Evolutionary conservation across 257 asterid species (phyloP).

Genomic region (Marsdenia floribunda): DNA sequence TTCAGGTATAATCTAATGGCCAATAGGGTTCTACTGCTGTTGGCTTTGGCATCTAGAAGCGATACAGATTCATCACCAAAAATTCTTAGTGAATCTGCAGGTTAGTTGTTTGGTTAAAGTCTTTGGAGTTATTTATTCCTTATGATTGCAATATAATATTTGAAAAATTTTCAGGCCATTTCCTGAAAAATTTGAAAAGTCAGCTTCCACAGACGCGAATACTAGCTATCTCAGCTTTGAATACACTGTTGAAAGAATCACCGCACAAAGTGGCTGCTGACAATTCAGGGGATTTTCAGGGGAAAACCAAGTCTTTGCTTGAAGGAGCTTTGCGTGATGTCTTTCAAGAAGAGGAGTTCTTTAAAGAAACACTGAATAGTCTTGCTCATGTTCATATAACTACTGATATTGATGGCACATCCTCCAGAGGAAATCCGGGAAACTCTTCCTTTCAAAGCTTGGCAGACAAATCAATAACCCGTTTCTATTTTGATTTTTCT

Average conservation of each 20-base stretch:
- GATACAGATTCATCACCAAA: slow-evolving; percentile 60
- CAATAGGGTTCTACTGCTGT: slow-evolving; percentile 83
- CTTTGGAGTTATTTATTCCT: background rate
- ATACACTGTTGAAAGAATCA: slow-evolving; percentile 89
- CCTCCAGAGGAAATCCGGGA: slow-evolving; percentile 78
- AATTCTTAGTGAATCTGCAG: slow-evolving; percentile 75
- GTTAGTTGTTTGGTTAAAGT: slow-evolving; percentile 36
- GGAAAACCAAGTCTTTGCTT: slow-evolving; percentile 62
- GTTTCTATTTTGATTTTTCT: slow-evolving; percentile 94
- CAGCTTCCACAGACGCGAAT: slow-evolving; percentile 98
- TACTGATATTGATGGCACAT: slow-evolving; percentile 57
- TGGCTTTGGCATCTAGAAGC: slow-evolving; percentile 84
- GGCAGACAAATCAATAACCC: slow-evolving; percentile 91
- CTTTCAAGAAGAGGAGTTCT: slow-evolving; percentile 92
- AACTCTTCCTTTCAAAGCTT: slow-evolving; percentile 74
- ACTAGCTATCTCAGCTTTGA: slow-evolving; percentile 94
- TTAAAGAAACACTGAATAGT: slow-evolving; percentile 69
- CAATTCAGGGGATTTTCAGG: slow-evolving; percentile 32
- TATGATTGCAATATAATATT: slow-evolving; percentile 14
- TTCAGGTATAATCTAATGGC: slow-evolving; percentile 99
- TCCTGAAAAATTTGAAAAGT: slow-evolving; percentile 89
- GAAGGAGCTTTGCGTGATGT: slow-evolving; percentile 74
- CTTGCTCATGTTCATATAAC: slow-evolving; percentile 92
- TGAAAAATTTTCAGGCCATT: slow-evolving; percentile 65
- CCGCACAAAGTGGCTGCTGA: slow-evolving; percentile 69